Evolutionary conservation across 176 grass and related monocot genomes (phyloP).

Genomic region (Elaeis guineensis): DNA sequence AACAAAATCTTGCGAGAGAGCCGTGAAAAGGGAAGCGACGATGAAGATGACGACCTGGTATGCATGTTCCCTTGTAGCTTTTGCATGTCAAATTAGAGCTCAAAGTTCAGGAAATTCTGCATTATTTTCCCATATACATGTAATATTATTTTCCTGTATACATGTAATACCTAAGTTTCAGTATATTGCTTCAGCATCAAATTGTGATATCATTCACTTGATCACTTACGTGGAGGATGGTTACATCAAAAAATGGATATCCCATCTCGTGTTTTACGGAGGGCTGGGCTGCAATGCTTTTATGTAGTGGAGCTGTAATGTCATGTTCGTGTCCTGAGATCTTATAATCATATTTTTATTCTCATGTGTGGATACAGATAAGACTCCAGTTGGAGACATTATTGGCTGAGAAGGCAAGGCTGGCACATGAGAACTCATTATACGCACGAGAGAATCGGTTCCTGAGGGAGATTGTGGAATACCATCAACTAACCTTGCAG

Average conservation of each 20-base stretch:
- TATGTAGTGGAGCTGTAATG: neutral
- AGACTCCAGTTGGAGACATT: slow-evolving; percentile 55
- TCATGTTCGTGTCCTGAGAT: neutral
- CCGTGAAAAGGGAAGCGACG: slow-evolving; percentile 4
- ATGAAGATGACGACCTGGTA: slow-evolving; percentile 19
- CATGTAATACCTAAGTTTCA: too few relatives aligned
- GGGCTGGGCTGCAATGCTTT: neutral
- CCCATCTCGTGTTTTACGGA: too few relatives aligned
- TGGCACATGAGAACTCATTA: slow-evolving; percentile 53
- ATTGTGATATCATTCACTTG: too few relatives aligned
- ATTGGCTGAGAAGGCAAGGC: slow-evolving; percentile 44
- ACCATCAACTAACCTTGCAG: slow-evolving; percentile 37
- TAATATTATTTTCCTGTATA: neutral
- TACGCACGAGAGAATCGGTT: slow-evolving; percentile 55
- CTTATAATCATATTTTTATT: neutral
- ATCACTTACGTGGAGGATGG: too few relatives aligned
- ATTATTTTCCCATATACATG: neutral
- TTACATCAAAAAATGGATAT: too few relatives aligned
- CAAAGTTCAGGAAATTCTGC: neutral
- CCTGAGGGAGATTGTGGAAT: slow-evolving; percentile 54
- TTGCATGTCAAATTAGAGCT: neutral
- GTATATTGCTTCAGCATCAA: too few relatives aligned
- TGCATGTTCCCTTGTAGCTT: neutral
- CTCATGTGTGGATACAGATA: slow-evolving; percentile 27
- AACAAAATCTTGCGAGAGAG: slow-evolving; percentile 13